phyloP scores from a whole-genome alignment of 2,329 filamentous ascomycete genomes.

The Nemania sp. region DNA sequence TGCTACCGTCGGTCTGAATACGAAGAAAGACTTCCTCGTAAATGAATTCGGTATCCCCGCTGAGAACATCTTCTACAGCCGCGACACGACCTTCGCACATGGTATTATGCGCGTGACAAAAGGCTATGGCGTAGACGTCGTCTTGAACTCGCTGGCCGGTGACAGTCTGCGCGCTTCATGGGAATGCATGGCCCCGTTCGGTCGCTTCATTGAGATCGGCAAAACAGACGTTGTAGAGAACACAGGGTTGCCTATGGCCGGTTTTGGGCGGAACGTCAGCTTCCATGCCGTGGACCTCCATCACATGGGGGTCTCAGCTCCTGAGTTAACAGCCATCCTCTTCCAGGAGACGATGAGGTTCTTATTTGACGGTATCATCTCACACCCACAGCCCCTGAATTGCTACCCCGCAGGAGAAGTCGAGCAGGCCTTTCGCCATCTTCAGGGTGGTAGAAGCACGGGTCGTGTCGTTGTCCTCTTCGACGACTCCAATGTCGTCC shows the following conservation, averaged over 20 bases:
- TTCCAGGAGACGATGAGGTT: conserved; percentile 3
- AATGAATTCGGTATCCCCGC: not conserved
- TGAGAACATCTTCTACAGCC: conserved; percentile 21
- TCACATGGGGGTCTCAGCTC: not conserved
- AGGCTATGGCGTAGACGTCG: conserved; percentile 25
- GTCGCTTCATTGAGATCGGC: conserved; percentile 39
- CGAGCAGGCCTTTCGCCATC: conserved; percentile 22
- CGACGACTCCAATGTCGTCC: not conserved
- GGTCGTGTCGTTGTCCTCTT: conserved; percentile 13
- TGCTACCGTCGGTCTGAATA: conserved; percentile 9
- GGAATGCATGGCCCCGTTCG: conserved; percentile 48
- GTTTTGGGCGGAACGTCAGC: conserved; percentile 6
- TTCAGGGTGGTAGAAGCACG: conserved; percentile 22
- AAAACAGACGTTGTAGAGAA: conserved; percentile 18
- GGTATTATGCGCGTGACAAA: conserved; percentile 1
- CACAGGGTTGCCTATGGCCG: conserved; percentile 10
- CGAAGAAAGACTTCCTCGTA: conserved; percentile 13
- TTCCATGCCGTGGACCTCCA: conserved; percentile 21
- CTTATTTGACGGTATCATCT: not conserved
- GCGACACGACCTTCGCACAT: not conserved
- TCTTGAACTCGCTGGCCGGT: conserved; percentile 47
- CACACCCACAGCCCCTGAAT: conserved; percentile 6
- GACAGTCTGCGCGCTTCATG: conserved; percentile 45
- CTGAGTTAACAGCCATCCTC: not conserved
- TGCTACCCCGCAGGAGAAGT: not conserved